phyloP scores from a whole-genome alignment of 495 filamentous ascomycete species.

The Cercophora newfieldiana region DNA sequence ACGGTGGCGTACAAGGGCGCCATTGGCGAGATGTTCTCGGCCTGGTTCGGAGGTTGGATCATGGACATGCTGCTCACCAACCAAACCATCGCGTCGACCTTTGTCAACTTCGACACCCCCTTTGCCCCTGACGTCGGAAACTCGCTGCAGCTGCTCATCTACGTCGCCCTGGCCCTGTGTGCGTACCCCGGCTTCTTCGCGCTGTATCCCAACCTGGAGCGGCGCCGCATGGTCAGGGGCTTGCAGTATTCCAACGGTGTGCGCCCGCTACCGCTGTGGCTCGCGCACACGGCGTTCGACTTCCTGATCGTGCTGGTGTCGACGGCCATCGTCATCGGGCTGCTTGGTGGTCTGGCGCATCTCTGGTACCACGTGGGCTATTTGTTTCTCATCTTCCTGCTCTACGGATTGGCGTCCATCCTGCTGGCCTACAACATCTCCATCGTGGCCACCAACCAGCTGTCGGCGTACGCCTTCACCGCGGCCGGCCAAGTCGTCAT shows the following conservation, averaged over 20 bases:
- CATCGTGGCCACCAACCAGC: conserved; percentile 51
- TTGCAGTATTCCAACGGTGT: conserved; percentile 88
- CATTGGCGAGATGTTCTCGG: conserved; percentile 41
- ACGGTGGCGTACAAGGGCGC: conserved; percentile 63
- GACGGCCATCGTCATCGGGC: conserved; percentile 60
- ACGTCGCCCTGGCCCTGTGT: conserved; percentile 73
- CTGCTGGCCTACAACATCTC: conserved; percentile 73
- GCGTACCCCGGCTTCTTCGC: conserved; percentile 83
- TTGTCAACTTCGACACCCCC: conserved; percentile 68
- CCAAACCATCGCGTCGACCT: conserved; percentile 65
- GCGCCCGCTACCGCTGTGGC: conserved; percentile 68
- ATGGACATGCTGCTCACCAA: conserved; percentile 65
- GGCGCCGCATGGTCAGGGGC: conserved; percentile 72
- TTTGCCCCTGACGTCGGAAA: conserved; percentile 63
- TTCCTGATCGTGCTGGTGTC: conserved; percentile 64
- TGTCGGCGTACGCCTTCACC: conserved; percentile 54
- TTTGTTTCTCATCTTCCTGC: conserved; percentile 70
- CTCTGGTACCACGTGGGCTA: conserved; percentile 77
- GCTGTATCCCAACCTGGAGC: conserved; percentile 80
- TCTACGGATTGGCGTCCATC: conserved; percentile 72
- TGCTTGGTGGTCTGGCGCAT: conserved; percentile 57
- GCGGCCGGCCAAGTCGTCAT: conserved; percentile 71
- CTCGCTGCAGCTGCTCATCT: conserved; percentile 75
- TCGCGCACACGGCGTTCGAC: conserved; percentile 77
- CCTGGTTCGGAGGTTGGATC: conserved; percentile 71